phyloP scores from a whole-genome alignment of 768 basidiomycete species.

The Amanita thiersii region DNA sequence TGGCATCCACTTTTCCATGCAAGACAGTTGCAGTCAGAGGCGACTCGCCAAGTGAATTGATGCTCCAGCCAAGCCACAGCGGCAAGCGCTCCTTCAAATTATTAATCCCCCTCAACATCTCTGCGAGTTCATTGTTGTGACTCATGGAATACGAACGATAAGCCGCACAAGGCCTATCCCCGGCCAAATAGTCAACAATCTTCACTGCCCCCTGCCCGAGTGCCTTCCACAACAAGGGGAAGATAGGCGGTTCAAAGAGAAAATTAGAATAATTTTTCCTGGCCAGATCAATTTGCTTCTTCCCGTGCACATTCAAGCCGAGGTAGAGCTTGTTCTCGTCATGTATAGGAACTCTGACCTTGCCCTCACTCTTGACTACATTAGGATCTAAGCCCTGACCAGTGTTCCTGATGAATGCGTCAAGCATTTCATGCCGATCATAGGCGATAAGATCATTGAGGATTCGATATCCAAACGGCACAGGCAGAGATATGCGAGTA shows the following conservation, averaged over 20 bases:
- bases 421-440: constrained; percentile 43
- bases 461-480: constrained; percentile 16
- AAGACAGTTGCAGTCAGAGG: constrained; percentile 39
- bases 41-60: constrained; percentile 41
- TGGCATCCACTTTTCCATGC: constrained; percentile 23
- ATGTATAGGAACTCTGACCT: constrained; percentile 19
- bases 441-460: constrained; percentile 21
- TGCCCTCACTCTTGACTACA: constrained; percentile 17
- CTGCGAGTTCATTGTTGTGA: constrained; percentile 33
- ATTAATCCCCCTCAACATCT: constrained; percentile 27
- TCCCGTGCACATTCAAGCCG: constrained; percentile 54
- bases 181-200: constrained; percentile 40
- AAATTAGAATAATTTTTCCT: constrained; percentile 42
- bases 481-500: constrained; percentile 22
- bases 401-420: constrained; percentile 48
- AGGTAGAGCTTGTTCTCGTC: constrained; percentile 41
- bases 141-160: constrained; percentile 40
- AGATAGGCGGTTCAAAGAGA: constrained; percentile 2
- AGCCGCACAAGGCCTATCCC: constrained; percentile 38
- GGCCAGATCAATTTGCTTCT: constrained; percentile 48
- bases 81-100: constrained; percentile 35
- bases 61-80: constrained; percentile 43
- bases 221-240: constrained; percentile 38
- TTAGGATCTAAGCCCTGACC: constrained; percentile 32
- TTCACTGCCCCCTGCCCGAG: constrained; percentile 18